Conservation (phyloP, 2,329 filamentous ascomycete species). For the Paramyrothecium roridum region DNA sequence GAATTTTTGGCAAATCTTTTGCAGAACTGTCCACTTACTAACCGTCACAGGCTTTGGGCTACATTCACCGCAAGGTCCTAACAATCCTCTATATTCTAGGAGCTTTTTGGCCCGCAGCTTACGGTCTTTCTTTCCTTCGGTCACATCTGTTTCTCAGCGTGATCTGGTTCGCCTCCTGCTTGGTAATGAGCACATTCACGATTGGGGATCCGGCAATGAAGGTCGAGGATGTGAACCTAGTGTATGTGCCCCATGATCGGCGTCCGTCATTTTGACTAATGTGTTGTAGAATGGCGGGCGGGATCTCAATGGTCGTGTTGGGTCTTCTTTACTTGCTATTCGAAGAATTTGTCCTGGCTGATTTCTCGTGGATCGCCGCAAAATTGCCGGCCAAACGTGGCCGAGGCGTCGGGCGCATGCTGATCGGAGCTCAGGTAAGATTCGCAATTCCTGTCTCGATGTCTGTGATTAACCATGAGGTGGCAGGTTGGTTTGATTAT, state of each 20-base stretch:
- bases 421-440: constrained; percentile 65
- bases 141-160: constrained; percentile 60
- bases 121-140: constrained; percentile 70
- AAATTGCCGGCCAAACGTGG: constrained; percentile 10
- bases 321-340: constrained; percentile 78
- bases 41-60: constrained; percentile 72
- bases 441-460: background rate
- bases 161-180: constrained; percentile 74
- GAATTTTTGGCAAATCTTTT: too few relatives aligned
- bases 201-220: constrained; percentile 78
- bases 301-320: constrained; percentile 70
- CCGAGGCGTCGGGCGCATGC: constrained; percentile 45
- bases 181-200: constrained; percentile 87
- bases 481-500: constrained; percentile 69
- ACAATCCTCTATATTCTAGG: constrained; percentile 76
- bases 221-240: constrained; percentile 68
- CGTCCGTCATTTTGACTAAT: constrained; percentile 6
- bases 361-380: constrained; percentile 29
- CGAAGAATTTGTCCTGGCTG: constrained; percentile 59
- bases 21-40: background rate
- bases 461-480: constrained; percentile 7
- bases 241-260: constrained; percentile 49
- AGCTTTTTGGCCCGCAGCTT: constrained; percentile 72
- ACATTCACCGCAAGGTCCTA: constrained; percentile 85
- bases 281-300: constrained; percentile 63